phyloP scores from a whole-genome alignment of 2,329 filamentous ascomycete genomes.

The Paecilomyces sp. region DNA sequence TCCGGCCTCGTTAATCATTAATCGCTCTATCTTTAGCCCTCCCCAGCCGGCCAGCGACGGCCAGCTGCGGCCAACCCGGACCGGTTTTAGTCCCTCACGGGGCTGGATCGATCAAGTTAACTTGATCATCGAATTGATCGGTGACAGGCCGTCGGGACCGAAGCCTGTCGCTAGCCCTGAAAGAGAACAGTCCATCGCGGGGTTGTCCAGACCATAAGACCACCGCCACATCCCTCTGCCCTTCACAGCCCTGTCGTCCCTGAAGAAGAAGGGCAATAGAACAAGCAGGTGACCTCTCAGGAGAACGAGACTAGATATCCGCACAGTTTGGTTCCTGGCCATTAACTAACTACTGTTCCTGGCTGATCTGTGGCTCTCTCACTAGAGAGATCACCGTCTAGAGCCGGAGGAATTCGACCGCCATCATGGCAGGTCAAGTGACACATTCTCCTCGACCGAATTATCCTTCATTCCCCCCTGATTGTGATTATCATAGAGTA shows the following conservation, averaged over 20 bases:
- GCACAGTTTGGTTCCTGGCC: not conserved
- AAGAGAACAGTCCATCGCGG: too few species aligned
- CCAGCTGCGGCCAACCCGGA: not conserved
- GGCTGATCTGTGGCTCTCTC: not conserved
- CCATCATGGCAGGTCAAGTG: not conserved
- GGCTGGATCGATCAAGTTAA: not conserved
- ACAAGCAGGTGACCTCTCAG: too few species aligned
- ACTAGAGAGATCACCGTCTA: not conserved
- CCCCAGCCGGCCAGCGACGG: not conserved
- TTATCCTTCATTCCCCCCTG: not conserved
- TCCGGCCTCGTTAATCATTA: too few species aligned
- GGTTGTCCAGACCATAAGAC: too few species aligned
- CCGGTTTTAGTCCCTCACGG: not conserved
- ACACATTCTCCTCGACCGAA: not conserved
- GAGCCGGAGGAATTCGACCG: not conserved
- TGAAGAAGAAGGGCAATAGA: too few species aligned
- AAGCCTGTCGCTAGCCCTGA: not conserved
- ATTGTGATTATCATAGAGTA: too few species aligned
- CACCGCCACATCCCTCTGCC: too few species aligned
- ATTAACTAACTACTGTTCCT: not conserved
- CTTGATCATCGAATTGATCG: not conserved
- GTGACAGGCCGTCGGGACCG: not conserved
- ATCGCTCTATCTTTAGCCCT: not conserved
- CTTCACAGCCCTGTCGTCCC: too few species aligned
- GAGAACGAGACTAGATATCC: too few species aligned